Percentiles rank a stretch among this genome's conserved stretches.
phyloP scores from a whole-genome alignment of 2,329 filamentous ascomycete genomes.

The Ascochyta pisi region DNA sequence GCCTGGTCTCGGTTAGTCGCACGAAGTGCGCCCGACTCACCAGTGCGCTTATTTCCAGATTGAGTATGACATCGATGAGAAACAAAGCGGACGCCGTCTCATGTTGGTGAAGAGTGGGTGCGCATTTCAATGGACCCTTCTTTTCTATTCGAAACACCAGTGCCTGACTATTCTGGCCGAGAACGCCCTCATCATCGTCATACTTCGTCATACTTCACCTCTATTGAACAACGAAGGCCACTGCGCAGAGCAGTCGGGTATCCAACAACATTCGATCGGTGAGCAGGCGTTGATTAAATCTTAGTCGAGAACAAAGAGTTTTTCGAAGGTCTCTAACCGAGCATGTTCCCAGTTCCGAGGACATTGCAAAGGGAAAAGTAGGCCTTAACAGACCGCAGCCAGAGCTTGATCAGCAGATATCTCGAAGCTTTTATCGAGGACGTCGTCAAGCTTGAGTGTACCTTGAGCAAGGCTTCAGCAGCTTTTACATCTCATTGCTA shows the following conservation, averaged over 20 bases:
- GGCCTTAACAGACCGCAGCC: no score
- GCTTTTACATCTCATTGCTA: background rate
- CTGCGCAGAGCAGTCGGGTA: background rate
- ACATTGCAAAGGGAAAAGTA: background rate
- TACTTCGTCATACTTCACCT: background rate
- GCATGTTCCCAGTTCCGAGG: background rate
- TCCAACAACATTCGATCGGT: background rate
- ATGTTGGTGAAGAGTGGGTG: background rate
- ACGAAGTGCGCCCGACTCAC: background rate
- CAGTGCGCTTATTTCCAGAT: background rate
- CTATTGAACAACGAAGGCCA: background rate
- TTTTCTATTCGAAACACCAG: constrained; percentile 12
- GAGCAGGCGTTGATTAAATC: background rate
- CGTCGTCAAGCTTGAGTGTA: background rate
- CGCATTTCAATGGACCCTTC: background rate
- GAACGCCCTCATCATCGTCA: background rate
- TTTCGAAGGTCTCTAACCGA: background rate
- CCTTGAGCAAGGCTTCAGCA: background rate
- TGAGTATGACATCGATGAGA: background rate
- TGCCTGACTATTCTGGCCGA: constrained; percentile 1
- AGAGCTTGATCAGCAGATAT: background rate
- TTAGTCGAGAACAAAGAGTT: background rate
- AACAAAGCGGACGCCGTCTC: background rate
- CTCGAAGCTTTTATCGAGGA: background rate
- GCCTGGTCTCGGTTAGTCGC: background rate